Percentiles rank a stretch among this genome's conserved stretches.
Conservation (phyloP, 495 filamentous ascomycete genomes). For the Lichenothelia convexa region DNA sequence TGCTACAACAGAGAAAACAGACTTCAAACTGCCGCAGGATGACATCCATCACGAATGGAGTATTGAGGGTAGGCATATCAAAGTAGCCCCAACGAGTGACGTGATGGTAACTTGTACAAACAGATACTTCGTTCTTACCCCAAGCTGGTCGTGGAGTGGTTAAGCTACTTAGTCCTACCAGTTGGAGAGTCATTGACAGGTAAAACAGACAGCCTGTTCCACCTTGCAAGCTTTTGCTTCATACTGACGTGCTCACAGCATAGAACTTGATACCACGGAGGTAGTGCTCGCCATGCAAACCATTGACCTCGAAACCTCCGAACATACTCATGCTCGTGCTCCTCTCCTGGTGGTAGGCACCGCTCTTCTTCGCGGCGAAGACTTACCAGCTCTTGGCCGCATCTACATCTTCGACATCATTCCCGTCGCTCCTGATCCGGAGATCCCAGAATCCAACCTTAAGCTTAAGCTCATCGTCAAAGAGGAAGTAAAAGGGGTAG, state of each 20-base stretch:
- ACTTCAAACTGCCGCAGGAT: conserved; percentile 67
- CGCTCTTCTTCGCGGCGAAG: conserved; percentile 66
- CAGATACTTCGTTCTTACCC: conserved; percentile 43
- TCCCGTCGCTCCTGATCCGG: conserved; percentile 75
- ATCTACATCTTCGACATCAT: conserved; percentile 88
- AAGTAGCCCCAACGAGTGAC: neutral
- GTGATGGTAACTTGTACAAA: conserved; percentile 10
- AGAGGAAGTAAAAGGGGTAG: conserved; percentile 85
- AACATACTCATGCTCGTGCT: conserved; percentile 68
- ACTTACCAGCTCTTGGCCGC: conserved; percentile 64
- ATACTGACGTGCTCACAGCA: conserved; percentile 1
- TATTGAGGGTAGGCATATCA: conserved; percentile 36
- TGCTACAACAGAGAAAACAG: conserved; percentile 42
- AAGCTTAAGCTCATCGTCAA: conserved; percentile 71
- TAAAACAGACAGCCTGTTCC: no score
- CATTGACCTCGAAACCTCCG: conserved; percentile 73
- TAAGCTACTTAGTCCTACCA: conserved; percentile 56
- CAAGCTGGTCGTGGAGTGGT: conserved; percentile 45
- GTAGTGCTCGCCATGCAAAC: conserved; percentile 63
- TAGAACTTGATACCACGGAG: conserved; percentile 44
- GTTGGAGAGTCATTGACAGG: conserved; percentile 58
- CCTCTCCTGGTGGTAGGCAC: conserved; percentile 74
- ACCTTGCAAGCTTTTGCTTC: neutral
- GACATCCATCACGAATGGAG: conserved; percentile 68
- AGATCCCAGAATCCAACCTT: conserved; percentile 61